Evolutionary conservation across 306 rosid species (phyloP).

Genomic region (Prunus mira): DNA sequence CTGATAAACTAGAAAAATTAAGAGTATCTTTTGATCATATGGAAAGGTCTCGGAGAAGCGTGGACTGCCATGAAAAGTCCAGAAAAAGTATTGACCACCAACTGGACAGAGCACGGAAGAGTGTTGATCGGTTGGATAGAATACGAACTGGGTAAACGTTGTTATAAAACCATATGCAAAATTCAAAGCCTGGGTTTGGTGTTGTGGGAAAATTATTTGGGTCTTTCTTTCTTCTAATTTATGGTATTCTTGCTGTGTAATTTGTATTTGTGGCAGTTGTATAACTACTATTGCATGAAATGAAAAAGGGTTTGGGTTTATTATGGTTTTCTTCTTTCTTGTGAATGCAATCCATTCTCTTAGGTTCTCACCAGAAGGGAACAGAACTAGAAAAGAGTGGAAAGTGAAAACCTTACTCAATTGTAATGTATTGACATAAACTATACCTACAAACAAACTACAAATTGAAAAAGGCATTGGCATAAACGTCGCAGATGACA

Average conservation of each 20-base stretch:
- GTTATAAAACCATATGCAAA: conserved; percentile 29
- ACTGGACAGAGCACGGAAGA: conserved; percentile 78
- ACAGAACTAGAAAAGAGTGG: no score
- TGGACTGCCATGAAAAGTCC: conserved; percentile 87
- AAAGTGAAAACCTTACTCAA: no score
- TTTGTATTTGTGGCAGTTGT: conserved; percentile 44
- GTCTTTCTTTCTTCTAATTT: conserved; percentile 18
- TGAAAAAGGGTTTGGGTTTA: conserved; percentile 45
- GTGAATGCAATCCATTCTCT: conserved; percentile 2
- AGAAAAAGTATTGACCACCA: conserved; percentile 75
- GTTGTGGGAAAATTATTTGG: conserved; percentile 34
- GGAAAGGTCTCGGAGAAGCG: conserved; percentile 85
- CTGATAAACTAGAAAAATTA: conserved; percentile 71
- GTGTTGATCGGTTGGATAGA: conserved; percentile 86
- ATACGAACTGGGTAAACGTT: conserved; percentile 62
- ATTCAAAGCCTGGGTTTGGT: conserved; percentile 39
- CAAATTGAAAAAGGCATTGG: background rate
- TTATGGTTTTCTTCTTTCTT: conserved; percentile 28
- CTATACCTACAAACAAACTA: background rate
- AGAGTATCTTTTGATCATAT: conserved; percentile 64
- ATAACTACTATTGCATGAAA: conserved; percentile 37
- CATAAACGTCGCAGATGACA: background rate
- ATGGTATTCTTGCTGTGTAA: conserved; percentile 51
- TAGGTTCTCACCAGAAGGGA: no score
- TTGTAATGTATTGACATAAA: background rate